phyloP scores from a whole-genome alignment of 2,329 filamentous ascomycete species.

The Akanthomyces uredinophilus region DNA sequence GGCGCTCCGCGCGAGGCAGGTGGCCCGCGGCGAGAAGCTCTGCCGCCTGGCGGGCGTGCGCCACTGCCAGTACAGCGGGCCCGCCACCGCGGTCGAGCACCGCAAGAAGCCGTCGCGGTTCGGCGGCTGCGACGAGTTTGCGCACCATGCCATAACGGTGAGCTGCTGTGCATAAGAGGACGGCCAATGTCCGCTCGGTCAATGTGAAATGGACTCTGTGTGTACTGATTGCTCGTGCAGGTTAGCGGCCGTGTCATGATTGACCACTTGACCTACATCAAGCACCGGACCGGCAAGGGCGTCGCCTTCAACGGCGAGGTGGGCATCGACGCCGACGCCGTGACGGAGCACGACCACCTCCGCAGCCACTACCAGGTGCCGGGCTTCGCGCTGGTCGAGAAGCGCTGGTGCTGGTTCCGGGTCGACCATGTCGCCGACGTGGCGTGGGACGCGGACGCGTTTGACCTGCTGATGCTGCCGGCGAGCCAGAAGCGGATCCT shows the following conservation, averaged over 20 bases:
- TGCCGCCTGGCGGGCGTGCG: background rate
- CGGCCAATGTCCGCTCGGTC: too few species aligned
- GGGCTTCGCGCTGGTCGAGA: constrained; percentile 2
- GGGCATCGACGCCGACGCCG: background rate
- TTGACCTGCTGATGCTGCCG: constrained; percentile 5
- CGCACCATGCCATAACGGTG: background rate
- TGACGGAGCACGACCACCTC: background rate
- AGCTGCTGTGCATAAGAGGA: background rate
- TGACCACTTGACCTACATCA: constrained; percentile 1
- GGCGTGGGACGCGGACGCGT: background rate
- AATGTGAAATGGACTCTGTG: background rate
- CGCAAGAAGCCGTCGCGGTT: background rate
- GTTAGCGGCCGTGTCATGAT: background rate
- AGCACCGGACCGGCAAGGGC: background rate
- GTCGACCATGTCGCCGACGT: background rate
- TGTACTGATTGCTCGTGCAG: background rate
- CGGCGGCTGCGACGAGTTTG: background rate
- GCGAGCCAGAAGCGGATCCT: background rate
- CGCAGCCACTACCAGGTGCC: background rate
- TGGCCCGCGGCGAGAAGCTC: background rate
- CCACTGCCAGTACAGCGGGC: background rate
- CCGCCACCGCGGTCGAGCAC: background rate
- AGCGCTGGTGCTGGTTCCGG: constrained; percentile 5
- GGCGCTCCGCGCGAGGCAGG: background rate
- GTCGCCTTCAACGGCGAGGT: background rate